phyloP scores from a whole-genome alignment of 179 eudicot genomes.

The Carnegiea gigantea region DNA sequence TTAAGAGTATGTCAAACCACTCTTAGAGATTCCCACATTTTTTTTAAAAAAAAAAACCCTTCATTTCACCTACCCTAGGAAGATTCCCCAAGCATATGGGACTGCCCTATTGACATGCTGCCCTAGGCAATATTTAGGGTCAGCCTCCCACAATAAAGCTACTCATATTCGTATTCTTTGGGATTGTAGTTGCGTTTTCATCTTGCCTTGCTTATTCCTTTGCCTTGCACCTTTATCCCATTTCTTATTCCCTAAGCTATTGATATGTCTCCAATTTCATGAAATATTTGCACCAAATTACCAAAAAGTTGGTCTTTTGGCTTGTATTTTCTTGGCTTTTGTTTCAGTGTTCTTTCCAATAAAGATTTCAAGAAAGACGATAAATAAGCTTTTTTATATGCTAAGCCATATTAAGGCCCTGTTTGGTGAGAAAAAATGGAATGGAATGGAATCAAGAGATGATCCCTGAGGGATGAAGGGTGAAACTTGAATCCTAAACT shows the following conservation, averaged over 20 bases:
- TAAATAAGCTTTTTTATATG: too few species aligned
- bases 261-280: background rate
- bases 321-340: too few species aligned
- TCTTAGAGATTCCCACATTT: background rate
- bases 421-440: too few species aligned
- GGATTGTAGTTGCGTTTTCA: background rate
- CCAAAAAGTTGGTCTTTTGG: too few species aligned
- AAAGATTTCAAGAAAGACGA: too few species aligned
- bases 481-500: too few species aligned
- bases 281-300: too few species aligned
- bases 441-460: too few species aligned
- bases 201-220: too few species aligned
- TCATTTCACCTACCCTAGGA: background rate
- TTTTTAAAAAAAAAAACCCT: background rate
- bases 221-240: background rate
- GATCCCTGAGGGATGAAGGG: too few species aligned
- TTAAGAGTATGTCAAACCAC: background rate
- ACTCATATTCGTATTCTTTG: conserved; percentile 6
- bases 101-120: background rate
- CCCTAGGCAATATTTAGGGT: background rate
- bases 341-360: too few species aligned
- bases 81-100: background rate
- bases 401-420: too few species aligned
- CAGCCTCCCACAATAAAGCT: background rate
- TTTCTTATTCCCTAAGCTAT: background rate